Evolutionary conservation across 345 rosid genomes (phyloP), one percentile per base, ranked within the genome.

Genomic region (Sisymbrium altissimum): DNA sequence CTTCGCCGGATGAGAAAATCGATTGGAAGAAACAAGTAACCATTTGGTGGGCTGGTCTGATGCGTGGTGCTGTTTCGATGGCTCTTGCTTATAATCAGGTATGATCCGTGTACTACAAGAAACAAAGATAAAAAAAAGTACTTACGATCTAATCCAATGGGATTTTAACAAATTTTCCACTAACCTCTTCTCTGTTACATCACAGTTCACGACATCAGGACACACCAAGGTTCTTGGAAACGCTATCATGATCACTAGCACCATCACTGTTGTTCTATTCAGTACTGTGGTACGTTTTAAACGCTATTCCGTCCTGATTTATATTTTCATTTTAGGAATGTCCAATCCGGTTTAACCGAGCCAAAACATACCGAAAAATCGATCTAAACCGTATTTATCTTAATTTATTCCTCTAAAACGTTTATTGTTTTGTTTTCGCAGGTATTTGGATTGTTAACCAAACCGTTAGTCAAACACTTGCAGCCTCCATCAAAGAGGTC

Each of bases 41-140:
- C 45, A 89, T 94, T 75, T 94, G 98, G 98, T 91, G 98, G 98
- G 97, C 98, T 29, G 98, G 98, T 71, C 87, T 94, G 18, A 94
- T 91, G 96, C 97, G 98, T 13, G 97, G 97, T 41, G 92, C 97
- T 64, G 97, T 95, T 40, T 95, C 99, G 4, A 85, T 95, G 90
- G 99, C 99, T 50, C 99, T 95, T 67, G 97, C 99, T 75, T 95
- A 91, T 79, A 92, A 92, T 76, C 92, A 92, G 93, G 99, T 87
- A 80, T 3, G 45, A 46, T 23, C 39, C 41, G 11, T 66, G 60
- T 35, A 21, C 53, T 15, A 62, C 55, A 64, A 9, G 57, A 54
- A 23, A 61, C 50, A 43, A 2, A 66, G 29, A n/a, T 19, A 5
- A 4, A 46, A 12, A 17, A 21, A 11, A 8, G 9, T 4, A 21